A percentile compares a stretch with the other conserved stretches of the same genome.
These are phyloP conservation scores for Lathyrus sativus DNA, from an alignment of 306 rosid species.

Conservation along the genomic window DNA sequence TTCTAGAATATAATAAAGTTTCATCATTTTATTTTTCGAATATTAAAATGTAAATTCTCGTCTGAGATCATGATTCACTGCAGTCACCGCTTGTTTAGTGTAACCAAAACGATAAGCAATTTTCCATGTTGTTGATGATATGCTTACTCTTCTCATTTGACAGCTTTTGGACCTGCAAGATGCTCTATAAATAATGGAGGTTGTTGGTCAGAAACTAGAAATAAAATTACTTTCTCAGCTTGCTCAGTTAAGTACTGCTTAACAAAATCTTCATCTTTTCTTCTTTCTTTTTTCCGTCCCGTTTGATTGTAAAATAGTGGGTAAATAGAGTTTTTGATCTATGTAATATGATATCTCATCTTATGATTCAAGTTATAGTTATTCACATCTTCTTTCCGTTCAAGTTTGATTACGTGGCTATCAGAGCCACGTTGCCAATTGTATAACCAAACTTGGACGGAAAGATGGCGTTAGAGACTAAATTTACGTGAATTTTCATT, in stretches of 20 bases:
- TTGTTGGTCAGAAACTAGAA: slow-evolving; percentile 75
- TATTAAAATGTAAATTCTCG: not conserved
- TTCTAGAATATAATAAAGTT: not conserved
- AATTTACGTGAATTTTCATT: not conserved
- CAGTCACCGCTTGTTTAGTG: not conserved
- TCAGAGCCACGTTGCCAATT: not conserved
- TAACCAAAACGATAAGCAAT: not conserved
- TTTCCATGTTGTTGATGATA: slow-evolving; percentile 32
- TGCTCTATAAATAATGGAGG: slow-evolving; percentile 84
- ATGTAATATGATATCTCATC: not conserved
- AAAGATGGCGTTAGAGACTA: not conserved
- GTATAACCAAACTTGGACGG: not conserved
- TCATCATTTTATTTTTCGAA: slow-evolving; percentile 12
- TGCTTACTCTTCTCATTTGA: slow-evolving; percentile 30
- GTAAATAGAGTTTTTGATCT: not conserved
- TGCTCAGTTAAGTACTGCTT: slow-evolving; percentile 86
- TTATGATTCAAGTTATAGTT: not conserved
- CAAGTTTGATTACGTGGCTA: not conserved
- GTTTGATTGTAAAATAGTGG: slow-evolving; percentile 3
- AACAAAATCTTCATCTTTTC: slow-evolving; percentile 29
- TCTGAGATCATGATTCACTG: not conserved
- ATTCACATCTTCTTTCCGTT: not conserved
- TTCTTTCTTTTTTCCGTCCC: not conserved
- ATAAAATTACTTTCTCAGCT: slow-evolving; percentile 63
- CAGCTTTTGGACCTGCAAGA: slow-evolving; percentile 96